Evolutionary conservation across 768 basidiomycete species (phyloP), one percentile per base, ranked within the genome.

Genomic region (Rhodotorula toruloides): DNA sequence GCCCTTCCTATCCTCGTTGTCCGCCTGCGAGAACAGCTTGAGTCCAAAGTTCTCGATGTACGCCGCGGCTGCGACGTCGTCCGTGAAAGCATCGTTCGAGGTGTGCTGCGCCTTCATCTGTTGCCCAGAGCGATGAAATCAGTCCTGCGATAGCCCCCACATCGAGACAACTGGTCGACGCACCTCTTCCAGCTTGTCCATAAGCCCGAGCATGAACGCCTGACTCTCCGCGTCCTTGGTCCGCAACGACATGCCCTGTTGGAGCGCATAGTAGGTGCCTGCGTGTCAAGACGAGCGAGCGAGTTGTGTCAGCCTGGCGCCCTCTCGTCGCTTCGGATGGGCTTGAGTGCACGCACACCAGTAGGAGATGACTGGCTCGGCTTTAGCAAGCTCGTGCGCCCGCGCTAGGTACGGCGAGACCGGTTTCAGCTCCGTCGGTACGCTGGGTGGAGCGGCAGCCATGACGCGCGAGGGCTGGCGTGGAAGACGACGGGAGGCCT

Each of bases 1-100:
- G 2, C 88, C 91, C 21, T 79, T 82, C 50, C 94, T 81, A 77
- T 98, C 96, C 76, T 94, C 92, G 73, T 88, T 87, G 76, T 99
- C 96, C 27, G 94, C 94, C 71, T 81, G 81, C 16, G 81, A 80
- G 78, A 99, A 99, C n/a, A 98, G 85, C 66, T 82, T 87, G 32
- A 93, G 78, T 2, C 90, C 93, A 81, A 98, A 98, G 79, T 93
- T 91, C 80, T 97, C 92, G 54, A 98, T 85, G 74, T 91, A 93
- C 7, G 91, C 90, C 5, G 87, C 84, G 46, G 89, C 88, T 0
- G 85, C 91, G 14, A 83, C 78, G 74, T 97, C 92, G 63, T 85
- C 83, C 66, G 89, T 86, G 62, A 97, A 82, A 16, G 90, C 86
- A 73, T 96, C 91, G 67, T 85, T 85, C 22, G 82, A 78, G 1